Conservation (phyloP, 352 stramenopile genomes). For the Phytopythium aichiense region DNA sequence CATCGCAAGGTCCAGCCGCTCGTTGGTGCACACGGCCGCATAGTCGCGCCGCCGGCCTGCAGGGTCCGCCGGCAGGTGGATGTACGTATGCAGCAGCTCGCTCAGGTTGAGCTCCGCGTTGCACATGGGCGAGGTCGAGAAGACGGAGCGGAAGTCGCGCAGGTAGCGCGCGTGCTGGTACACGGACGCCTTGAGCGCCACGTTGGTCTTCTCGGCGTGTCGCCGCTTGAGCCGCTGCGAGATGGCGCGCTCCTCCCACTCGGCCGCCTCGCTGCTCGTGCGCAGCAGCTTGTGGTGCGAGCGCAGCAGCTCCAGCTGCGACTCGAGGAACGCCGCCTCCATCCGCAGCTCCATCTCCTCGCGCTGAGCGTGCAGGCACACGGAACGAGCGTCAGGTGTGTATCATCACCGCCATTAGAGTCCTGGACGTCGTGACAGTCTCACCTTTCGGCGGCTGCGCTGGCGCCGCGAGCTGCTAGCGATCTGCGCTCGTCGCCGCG, state of each 20-base stretch:
- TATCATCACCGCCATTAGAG: background rate
- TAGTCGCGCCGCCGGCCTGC: conserved; percentile 15
- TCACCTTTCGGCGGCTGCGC: conserved; percentile 43
- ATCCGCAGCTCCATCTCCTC: conserved; percentile 35
- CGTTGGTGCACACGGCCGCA: conserved; percentile 19
- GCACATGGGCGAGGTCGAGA: conserved; percentile 9
- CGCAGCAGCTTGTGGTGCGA: conserved; percentile 33
- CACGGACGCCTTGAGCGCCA: conserved; percentile 21
- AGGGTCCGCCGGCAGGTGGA: conserved; percentile 15
- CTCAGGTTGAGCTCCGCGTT: conserved; percentile 20
- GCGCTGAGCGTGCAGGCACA: conserved; percentile 1
- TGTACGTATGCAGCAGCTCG: conserved; percentile 24
- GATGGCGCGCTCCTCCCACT: conserved; percentile 42
- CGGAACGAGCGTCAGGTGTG: background rate
- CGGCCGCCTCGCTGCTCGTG: conserved; percentile 17
- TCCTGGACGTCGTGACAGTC: too few species aligned
- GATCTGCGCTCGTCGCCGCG: conserved; percentile 36
- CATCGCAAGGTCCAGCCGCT: conserved; percentile 22
- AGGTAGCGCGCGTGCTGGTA: conserved; percentile 24
- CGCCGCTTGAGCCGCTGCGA: conserved; percentile 34
- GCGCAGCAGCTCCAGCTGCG: conserved; percentile 30
- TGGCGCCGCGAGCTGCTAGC: conserved; percentile 44
- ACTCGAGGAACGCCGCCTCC: conserved; percentile 33
- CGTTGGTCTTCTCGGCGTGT: conserved; percentile 21
- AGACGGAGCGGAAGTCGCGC: conserved; percentile 20